These are phyloP conservation scores for Geranium rotundifolium DNA, from an alignment of 345 rosid species.

Conservation along the genomic window DNA sequence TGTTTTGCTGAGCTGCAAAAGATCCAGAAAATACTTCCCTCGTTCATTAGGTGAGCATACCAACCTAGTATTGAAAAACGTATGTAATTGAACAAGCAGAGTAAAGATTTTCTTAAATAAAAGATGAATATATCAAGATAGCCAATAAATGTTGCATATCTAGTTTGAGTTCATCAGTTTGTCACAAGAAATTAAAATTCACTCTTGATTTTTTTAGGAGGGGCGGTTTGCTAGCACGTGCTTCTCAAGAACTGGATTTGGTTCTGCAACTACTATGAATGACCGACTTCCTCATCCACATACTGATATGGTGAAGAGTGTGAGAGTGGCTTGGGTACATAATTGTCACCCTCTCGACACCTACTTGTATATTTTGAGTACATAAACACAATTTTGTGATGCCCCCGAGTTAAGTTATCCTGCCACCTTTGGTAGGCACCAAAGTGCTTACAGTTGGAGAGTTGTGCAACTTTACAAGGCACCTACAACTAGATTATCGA, in stretches of 20 bases:
- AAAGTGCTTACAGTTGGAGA: too few relatives aligned
- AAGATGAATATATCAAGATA: too few relatives aligned
- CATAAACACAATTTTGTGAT: background rate
- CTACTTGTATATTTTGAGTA: background rate
- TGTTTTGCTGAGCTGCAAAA: constrained; percentile 72
- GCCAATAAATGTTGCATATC: background rate
- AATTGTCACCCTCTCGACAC: too few relatives aligned
- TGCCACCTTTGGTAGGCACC: too few relatives aligned
- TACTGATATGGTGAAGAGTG: background rate
- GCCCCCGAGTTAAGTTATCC: background rate
- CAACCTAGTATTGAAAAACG: too few relatives aligned
- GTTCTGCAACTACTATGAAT: background rate
- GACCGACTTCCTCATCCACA: background rate
- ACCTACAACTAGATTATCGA: too few relatives aligned
- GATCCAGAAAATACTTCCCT: constrained; percentile 60
- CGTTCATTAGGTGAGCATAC: constrained; percentile 39
- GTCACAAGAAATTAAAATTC: background rate
- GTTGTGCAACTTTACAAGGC: too few relatives aligned
- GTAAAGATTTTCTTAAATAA: too few relatives aligned
- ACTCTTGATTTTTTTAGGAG: background rate
- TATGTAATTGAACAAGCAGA: too few relatives aligned
- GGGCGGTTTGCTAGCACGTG: background rate
- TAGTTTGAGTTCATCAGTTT: background rate
- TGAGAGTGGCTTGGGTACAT: background rate
- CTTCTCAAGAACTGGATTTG: background rate